Conservation (phyloP, 225 moss, liverwort and hornwort species). For the Pseudisothecium myosuroides region DNA sequence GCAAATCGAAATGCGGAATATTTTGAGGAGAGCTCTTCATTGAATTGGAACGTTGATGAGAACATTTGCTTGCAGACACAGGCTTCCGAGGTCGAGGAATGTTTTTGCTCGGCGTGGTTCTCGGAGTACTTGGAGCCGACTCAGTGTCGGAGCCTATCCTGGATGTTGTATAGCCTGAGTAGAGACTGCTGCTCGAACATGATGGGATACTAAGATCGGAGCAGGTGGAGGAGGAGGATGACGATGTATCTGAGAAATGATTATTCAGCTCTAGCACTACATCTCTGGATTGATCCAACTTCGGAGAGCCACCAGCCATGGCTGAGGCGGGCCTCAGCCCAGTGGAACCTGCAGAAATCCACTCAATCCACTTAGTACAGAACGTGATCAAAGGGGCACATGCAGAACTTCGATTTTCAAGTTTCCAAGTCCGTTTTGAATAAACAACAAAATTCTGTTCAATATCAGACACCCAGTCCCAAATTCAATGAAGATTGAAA, state of each 20-base stretch:
- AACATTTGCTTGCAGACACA: constrained; percentile 10
- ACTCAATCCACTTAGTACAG: background rate
- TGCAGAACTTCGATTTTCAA: background rate
- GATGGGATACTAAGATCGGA: constrained; percentile 51
- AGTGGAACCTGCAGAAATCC: constrained; percentile 16
- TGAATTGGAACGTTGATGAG: constrained; percentile 14
- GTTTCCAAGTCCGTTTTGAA: background rate
- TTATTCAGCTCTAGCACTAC: constrained; percentile 6
- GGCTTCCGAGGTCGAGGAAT: constrained; percentile 49
- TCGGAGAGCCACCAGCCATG: constrained; percentile 25
- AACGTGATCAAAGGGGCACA: background rate
- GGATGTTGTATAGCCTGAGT: constrained; percentile 35
- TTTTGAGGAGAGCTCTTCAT: constrained; percentile 9
- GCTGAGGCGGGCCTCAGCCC: constrained; percentile 39
- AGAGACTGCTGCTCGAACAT: constrained; percentile 47
- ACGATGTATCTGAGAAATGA: constrained; percentile 42
- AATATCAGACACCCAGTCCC: background rate
- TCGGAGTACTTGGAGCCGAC: constrained; percentile 46
- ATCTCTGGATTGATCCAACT: constrained; percentile 16
- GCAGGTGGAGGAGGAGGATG: constrained; percentile 46
- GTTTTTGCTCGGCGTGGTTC: constrained; percentile 40
- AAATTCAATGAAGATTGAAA: background rate
- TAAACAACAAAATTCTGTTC: background rate
- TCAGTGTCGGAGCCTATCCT: constrained; percentile 38
- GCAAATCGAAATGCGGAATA: constrained; percentile 31